These are phyloP conservation scores for Sindora glabra DNA, from an alignment of 306 rosid species.

Conservation along the genomic window DNA sequence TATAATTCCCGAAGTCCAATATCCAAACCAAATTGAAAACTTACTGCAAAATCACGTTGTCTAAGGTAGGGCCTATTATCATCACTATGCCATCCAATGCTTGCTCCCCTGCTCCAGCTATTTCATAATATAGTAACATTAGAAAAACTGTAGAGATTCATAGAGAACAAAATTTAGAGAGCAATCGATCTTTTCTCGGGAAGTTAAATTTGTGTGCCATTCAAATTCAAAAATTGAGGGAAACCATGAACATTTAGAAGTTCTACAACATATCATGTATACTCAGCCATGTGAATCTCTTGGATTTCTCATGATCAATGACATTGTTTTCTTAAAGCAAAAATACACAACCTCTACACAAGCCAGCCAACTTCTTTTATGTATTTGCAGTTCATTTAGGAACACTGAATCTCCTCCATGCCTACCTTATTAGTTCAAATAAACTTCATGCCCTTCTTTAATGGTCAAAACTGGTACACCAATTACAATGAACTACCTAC, in stretches of 20 bases:
- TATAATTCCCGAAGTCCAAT: neutral
- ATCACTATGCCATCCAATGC: conserved; percentile 98
- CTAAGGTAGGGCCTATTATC: conserved; percentile 81
- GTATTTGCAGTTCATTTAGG: neutral
- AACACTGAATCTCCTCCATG: neutral
- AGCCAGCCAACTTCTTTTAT: neutral
- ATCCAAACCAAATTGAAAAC: conserved; percentile 10
- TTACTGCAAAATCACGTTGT: conserved; percentile 77
- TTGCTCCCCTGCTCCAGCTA: conserved; percentile 83
- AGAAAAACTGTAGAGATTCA: neutral
- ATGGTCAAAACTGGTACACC: neutral
- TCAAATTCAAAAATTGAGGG: too few relatives aligned
- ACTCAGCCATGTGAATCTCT: too few relatives aligned
- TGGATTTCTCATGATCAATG: too few relatives aligned
- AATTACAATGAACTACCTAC: neutral
- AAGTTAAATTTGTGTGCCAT: neutral
- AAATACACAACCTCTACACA: neutral
- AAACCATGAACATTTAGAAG: too few relatives aligned
- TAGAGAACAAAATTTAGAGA: neutral
- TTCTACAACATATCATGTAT: too few relatives aligned
- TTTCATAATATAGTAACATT: conserved; percentile 11
- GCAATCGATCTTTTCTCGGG: neutral
- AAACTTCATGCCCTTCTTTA: neutral
- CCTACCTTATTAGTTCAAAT: neutral
- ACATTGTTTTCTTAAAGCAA: too few relatives aligned